Base-by-base conservation (phyloP, 2,329 filamentous ascomycete species). In the Tolypocladium cylindrosporum region DNA sequence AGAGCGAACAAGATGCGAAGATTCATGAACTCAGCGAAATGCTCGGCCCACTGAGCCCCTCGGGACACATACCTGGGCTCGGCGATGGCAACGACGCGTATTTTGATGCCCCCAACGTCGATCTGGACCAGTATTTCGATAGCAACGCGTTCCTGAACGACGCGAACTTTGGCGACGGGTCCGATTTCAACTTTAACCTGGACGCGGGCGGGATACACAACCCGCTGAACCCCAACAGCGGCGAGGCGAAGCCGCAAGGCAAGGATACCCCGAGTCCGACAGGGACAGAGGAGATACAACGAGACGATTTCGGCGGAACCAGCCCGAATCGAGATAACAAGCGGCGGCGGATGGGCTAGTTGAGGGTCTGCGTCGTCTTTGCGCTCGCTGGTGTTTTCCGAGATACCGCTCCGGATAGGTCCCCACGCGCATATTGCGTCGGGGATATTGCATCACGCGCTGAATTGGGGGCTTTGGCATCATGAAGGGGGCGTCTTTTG, bases 11-110 rank as follows among this genome's bases (percentile, higher is more conserved):
- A 66, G 86, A 88, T 60, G 81, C 81, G 54, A 88, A 89, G 54
- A 88, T 97, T 1, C 84, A 89, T 61, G 85, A 89, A 59, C 78
- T 97, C 11, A 85, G 85, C 55, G 85, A 84, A 57, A 76, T 91
- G 19, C 79, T 97, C 9, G 86, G 89, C 8, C 91, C 91, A 0
- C 79, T 96, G 14, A 92, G 87, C 66, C 91, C 91, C 0, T 89
- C 84, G 0, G 91, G 90, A 5, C 81, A 83, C 19, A 89, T 96
- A 41, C 89, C 90, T 1, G 89, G 89, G 5, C 71, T 94, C 1
- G 76, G 76, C 34, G 78, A 80, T 3, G 68, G 64, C 19, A 58
- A 63, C 24, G 70, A 68, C 21, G 67, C 66, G 40, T 69, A 71
- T 61, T 73, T 75, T 65, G 66, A 74, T 58, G 59, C 67, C 41